A percentile compares a stretch with the other conserved stretches of the same genome.
These are phyloP conservation scores for Nicotiana rustica DNA, from an alignment of 305 asterid genomes.

Conservation along the genomic window DNA sequence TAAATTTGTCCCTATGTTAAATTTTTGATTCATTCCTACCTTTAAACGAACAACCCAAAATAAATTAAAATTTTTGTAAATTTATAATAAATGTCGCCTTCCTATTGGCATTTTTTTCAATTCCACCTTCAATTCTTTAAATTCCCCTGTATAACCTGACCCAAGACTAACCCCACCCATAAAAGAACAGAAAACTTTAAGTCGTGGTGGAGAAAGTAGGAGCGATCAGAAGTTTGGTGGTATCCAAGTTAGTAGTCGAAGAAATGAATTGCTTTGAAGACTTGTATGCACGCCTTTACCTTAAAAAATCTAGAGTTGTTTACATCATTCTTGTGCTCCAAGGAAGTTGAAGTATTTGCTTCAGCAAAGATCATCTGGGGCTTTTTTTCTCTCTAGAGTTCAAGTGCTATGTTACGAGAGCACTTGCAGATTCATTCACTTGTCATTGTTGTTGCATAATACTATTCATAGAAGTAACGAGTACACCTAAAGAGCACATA, in stretches of 20 bases:
- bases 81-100: too few species aligned
- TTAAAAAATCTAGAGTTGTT: neutral
- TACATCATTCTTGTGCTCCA: constrained; percentile 22
- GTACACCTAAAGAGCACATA: too few species aligned
- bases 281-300: constrained; percentile 15
- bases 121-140: too few species aligned
- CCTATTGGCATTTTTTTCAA: too few species aligned
- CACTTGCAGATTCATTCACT: neutral
- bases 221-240: constrained; percentile 70
- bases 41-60: too few species aligned
- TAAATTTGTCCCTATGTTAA: too few species aligned
- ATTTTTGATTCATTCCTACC: too few species aligned
- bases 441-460: constrained; percentile 26
- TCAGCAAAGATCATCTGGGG: neutral
- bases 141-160: too few species aligned
- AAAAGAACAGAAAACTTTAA: too few species aligned
- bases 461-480: neutral
- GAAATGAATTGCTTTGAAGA: constrained; percentile 6
- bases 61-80: too few species aligned
- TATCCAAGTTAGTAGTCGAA: constrained; percentile 69
- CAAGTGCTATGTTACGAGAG: constrained; percentile 24
- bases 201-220: constrained; percentile 81
- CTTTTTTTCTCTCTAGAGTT: neutral
- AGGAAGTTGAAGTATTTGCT: constrained; percentile 27
- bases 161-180: too few species aligned